Conservation (phyloP, 106 monocot genomes). For the Vanilla planifolia region DNA sequence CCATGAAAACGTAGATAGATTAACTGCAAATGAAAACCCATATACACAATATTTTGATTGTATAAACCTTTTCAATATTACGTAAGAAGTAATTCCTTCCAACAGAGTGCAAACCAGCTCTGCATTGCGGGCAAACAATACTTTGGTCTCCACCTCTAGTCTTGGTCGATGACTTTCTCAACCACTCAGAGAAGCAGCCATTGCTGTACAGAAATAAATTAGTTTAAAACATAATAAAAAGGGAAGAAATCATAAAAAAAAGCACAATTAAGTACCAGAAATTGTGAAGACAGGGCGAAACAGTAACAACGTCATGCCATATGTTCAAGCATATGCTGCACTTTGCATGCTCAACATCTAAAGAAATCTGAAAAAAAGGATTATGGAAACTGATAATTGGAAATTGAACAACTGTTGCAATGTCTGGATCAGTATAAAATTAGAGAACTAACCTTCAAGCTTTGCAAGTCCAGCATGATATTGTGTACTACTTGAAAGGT, state of each 20-base stretch:
- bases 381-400: background rate
- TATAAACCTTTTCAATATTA: constrained; percentile 77
- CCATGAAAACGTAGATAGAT: too few relatives aligned
- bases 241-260: background rate
- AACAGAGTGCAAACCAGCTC: constrained; percentile 63
- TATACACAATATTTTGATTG: background rate
- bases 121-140: constrained; percentile 77
- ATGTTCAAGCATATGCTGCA: constrained; percentile 98
- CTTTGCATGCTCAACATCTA: constrained; percentile 87
- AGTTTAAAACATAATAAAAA: background rate
- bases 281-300: constrained; percentile 95
- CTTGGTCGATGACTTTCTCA: constrained; percentile 57
- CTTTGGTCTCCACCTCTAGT: constrained; percentile 23
- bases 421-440: background rate
- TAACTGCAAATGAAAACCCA: too few relatives aligned
- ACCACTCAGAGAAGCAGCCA: constrained; percentile 95
- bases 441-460: constrained; percentile 43
- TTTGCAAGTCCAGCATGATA: constrained; percentile 21
- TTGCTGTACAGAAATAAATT: constrained; percentile 45
- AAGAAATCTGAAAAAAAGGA: constrained; percentile 42
- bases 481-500: constrained; percentile 35
- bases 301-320: constrained; percentile 99
- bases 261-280: constrained; percentile 62
- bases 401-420: constrained; percentile 5
- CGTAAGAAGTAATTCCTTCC: constrained; percentile 92